These are phyloP conservation scores for Phytopythium boreale DNA, from an alignment of 352 stramenopile species.

Conservation along the genomic window DNA sequence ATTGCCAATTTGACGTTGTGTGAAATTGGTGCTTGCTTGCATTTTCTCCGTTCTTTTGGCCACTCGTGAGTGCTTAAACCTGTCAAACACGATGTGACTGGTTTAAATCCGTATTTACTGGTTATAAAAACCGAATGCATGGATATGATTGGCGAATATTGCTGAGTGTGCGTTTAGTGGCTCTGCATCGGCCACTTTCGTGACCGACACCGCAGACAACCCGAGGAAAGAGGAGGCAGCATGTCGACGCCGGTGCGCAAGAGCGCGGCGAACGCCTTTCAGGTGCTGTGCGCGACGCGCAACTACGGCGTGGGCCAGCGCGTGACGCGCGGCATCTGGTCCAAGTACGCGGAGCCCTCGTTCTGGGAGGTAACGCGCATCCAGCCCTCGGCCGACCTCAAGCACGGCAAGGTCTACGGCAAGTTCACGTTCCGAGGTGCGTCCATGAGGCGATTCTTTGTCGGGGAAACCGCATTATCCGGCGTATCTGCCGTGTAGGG, in stretches of 20 bases:
- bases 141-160: slow-evolving; percentile 5
- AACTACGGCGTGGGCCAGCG: slow-evolving; percentile 69
- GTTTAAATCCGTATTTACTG: not conserved
- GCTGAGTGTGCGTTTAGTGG: not conserved
- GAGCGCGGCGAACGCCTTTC: slow-evolving; percentile 64
- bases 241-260: slow-evolving; percentile 21
- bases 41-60: not conserved
- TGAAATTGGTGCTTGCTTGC: not conserved
- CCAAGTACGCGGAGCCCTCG: slow-evolving; percentile 65
- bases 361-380: slow-evolving; percentile 85
- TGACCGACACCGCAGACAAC: not conserved
- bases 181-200: not conserved
- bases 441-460: slow-evolving; percentile 10
- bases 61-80: not conserved
- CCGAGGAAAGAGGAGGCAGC: not conserved
- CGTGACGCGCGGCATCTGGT: slow-evolving; percentile 75
- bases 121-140: not conserved
- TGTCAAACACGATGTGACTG: not conserved
- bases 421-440: slow-evolving; percentile 77
- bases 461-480: too few relatives aligned
- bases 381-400: slow-evolving; percentile 66
- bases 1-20: not conserved
- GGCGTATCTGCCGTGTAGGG: too few relatives aligned
- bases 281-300: slow-evolving; percentile 64
- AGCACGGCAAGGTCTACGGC: slow-evolving; percentile 85